A percentile compares a stretch with the other conserved stretches of the same genome.
These are phyloP conservation scores for Exserohilum rostratum DNA, from an alignment of 2,329 filamentous ascomycete species.

Conservation along the genomic window DNA sequence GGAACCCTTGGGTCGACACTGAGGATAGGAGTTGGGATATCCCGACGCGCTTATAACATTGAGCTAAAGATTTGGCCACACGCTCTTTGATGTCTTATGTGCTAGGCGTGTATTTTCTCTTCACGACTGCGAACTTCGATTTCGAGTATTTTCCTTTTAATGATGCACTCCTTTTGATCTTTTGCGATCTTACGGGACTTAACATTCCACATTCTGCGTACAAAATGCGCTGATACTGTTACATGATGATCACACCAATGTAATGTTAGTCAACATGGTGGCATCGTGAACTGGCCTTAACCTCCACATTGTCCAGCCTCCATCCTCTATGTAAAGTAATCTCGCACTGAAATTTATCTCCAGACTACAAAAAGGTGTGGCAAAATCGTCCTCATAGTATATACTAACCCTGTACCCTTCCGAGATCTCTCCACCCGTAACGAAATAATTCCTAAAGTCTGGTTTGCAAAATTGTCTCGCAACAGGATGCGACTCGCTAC, in stretches of 20 bases:
- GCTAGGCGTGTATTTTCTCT: background rate
- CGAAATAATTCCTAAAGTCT: no score
- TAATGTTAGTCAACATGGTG: background rate
- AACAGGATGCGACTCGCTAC: no score
- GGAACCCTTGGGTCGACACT: constrained; percentile 17
- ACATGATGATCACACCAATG: background rate
- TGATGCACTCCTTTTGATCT: background rate
- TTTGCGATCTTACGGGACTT: background rate
- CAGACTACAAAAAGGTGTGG: no score
- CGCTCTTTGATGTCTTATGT: background rate
- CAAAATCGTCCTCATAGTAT: no score
- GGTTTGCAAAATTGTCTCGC: no score
- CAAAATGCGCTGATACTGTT: background rate
- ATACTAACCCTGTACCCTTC: no score
- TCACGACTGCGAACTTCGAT: background rate
- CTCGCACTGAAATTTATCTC: background rate
- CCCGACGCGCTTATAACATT: background rate
- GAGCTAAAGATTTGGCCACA: background rate
- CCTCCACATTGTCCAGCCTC: background rate
- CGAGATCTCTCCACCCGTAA: no score
- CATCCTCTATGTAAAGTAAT: background rate
- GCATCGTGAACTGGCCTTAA: background rate
- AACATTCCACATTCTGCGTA: background rate
- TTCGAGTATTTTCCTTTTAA: background rate
- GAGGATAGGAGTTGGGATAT: constrained; percentile 11